These are phyloP conservation scores for Ascoidea tarda DNA, from an alignment of 805 yeast genomes.

Conservation along the genomic window DNA sequence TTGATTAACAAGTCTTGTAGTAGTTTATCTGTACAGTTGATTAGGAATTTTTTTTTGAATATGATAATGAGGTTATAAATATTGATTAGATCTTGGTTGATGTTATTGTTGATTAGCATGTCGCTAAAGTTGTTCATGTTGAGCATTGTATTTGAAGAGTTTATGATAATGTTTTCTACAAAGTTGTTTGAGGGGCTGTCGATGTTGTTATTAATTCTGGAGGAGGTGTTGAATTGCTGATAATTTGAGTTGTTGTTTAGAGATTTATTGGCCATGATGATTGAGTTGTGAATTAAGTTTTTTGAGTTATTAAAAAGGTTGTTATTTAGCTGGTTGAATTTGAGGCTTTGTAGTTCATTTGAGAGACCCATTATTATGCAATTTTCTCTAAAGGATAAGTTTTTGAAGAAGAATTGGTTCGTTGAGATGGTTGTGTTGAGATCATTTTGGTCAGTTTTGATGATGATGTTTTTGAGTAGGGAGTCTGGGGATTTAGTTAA, in stretches of 20 bases:
- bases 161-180: slow-evolving; percentile 9
- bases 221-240: slow-evolving; percentile 10
- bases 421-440: slow-evolving; percentile 11
- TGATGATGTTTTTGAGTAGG: slow-evolving; percentile 2
- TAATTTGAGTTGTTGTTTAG: slow-evolving; percentile 14
- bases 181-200: slow-evolving; percentile 3
- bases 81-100: slow-evolving; percentile 14
- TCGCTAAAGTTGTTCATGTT: slow-evolving; percentile 9
- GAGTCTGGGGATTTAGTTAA: slow-evolving; percentile 15
- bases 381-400: slow-evolving; percentile 9
- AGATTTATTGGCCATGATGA: slow-evolving; percentile 35
- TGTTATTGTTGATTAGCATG: slow-evolving; percentile 10
- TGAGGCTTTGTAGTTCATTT: slow-evolving; percentile 16
- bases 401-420: slow-evolving; percentile 11
- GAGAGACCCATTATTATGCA: slow-evolving; percentile 10
- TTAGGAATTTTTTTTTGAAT: slow-evolving; percentile 32
- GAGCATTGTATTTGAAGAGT: slow-evolving; percentile 8
- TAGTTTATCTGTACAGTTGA: slow-evolving; percentile 35
- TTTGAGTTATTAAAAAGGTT: slow-evolving; percentile 19
- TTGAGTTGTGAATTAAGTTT: slow-evolving; percentile 34
- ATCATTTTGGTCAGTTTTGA: neutral
- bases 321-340: slow-evolving; percentile 6
- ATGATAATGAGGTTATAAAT: slow-evolving; percentile 23
- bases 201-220: slow-evolving; percentile 6
- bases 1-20: slow-evolving; percentile 32